A percentile compares a stretch with the other conserved stretches of the same genome.
phyloP scores from a whole-genome alignment of 1,284 basidiomycete species.

The Ganoderma lingzhi region DNA sequence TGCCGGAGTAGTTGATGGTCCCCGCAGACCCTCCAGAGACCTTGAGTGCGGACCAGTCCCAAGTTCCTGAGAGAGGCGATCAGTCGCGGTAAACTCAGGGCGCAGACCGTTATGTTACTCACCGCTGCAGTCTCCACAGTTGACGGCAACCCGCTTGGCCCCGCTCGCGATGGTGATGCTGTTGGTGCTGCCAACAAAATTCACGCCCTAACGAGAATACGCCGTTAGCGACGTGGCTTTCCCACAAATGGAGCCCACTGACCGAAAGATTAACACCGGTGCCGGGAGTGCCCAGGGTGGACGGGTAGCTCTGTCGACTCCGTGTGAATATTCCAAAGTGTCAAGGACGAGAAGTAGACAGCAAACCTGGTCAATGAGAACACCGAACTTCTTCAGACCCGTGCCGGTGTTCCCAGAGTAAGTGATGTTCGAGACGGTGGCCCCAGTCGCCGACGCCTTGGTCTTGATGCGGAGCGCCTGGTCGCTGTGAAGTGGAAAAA shows the following conservation, averaged over 20 bases:
- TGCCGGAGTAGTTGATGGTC: conserved; percentile 46
- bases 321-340: not conserved
- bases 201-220: conserved; percentile 36
- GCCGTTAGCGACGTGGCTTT: not conserved
- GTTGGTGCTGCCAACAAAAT: conserved; percentile 41
- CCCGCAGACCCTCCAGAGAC: conserved; percentile 54
- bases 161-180: conserved; percentile 37
- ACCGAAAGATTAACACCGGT: conserved; percentile 44
- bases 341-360: too few relatives aligned
- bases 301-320: conserved; percentile 45
- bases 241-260: not conserved
- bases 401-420: conserved; percentile 44
- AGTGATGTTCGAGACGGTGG: conserved; percentile 47
- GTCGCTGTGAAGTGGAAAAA: conserved; percentile 36
- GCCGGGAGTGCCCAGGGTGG: conserved; percentile 47
- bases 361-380: conserved; percentile 48
- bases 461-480: conserved; percentile 54
- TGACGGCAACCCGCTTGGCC: conserved; percentile 42
- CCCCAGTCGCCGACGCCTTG: conserved; percentile 42
- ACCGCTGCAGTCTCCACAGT: conserved; percentile 45
- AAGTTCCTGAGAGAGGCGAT: conserved; percentile 45
- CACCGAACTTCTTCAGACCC: conserved; percentile 43
- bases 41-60: conserved; percentile 60
- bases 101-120: conserved; percentile 8
- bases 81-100: not conserved